phyloP scores from a whole-genome alignment of 2,329 filamentous ascomycete genomes.

The Aspergillus sp. region DNA sequence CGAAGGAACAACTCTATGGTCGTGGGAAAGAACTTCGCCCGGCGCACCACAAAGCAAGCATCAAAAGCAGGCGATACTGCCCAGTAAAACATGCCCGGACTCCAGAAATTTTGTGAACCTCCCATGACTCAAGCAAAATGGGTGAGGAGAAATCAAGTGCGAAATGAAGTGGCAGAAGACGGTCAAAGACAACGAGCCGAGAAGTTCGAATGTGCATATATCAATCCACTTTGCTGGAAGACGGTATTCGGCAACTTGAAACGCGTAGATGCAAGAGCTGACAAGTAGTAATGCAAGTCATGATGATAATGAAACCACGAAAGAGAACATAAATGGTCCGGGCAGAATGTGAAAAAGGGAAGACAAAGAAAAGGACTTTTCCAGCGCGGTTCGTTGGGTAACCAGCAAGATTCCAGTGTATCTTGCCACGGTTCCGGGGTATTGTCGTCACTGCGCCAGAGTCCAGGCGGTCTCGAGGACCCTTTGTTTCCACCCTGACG shows the following conservation, averaged over 20 bases:
- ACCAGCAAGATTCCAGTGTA: constrained; percentile 52
- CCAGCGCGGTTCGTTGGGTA: constrained; percentile 54
- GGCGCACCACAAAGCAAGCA: constrained; percentile 28
- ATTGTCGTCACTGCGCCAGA: constrained; percentile 37
- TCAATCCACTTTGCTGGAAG: constrained; percentile 23
- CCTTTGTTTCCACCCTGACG: neutral
- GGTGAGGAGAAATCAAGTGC: constrained; percentile 11
- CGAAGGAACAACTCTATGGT: constrained; percentile 32
- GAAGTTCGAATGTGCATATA: constrained; percentile 24
- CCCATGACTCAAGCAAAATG: constrained; percentile 26
- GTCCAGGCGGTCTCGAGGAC: constrained; percentile 50
- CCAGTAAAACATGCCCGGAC: constrained; percentile 36
- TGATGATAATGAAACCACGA: constrained; percentile 15
- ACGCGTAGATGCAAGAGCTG: constrained; percentile 20
- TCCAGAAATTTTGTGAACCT: constrained; percentile 34
- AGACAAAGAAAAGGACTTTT: constrained; percentile 33
- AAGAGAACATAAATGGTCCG: constrained; percentile 15
- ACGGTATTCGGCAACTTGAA: constrained; percentile 22
- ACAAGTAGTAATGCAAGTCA: constrained; percentile 23
- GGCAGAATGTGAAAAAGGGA: constrained; percentile 9
- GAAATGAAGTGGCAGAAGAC: constrained; percentile 9
- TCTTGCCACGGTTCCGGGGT: constrained; percentile 55
- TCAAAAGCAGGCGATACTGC: constrained; percentile 28
- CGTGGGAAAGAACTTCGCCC: constrained; percentile 29
- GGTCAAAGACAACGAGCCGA: constrained; percentile 16